Evolutionary conservation across 2,329 filamentous ascomycete genomes (phyloP).

Genomic region (Massarina eburnea): DNA sequence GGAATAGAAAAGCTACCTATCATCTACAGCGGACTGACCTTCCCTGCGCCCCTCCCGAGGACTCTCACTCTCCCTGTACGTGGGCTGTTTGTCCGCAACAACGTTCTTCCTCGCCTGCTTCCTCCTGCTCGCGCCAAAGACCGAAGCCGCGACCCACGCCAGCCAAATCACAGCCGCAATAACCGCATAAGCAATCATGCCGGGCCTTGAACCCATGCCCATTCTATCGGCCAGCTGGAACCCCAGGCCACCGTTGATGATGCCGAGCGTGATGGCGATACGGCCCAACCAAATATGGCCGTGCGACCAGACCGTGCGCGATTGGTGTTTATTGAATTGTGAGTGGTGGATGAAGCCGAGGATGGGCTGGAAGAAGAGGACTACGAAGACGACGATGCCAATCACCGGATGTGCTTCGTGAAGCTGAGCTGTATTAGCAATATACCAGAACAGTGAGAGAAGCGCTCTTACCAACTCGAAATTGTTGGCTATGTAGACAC

Average conservation of each 20-base stretch:
- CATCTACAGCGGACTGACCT: too few species aligned
- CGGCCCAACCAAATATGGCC: constrained; percentile 60
- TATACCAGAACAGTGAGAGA: background rate
- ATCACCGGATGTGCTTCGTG: constrained; percentile 54
- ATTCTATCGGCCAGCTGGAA: constrained; percentile 50
- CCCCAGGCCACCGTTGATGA: constrained; percentile 61
- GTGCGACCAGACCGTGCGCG: constrained; percentile 51
- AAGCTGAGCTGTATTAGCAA: constrained; percentile 26
- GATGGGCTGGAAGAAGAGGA: constrained; percentile 58
- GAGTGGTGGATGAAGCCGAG: constrained; percentile 56
- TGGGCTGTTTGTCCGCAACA: constrained; percentile 11
- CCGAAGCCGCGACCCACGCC: constrained; percentile 29
- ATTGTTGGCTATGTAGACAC: constrained; percentile 51
- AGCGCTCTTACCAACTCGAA: constrained; percentile 34
- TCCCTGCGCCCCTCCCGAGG: background rate
- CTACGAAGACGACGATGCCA: constrained; percentile 53
- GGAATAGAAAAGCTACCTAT: too few species aligned
- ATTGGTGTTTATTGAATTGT: constrained; percentile 51
- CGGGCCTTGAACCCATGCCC: constrained; percentile 27
- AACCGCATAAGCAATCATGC: constrained; percentile 53
- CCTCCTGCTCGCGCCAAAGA: constrained; percentile 33
- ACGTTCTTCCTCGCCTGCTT: constrained; percentile 2
- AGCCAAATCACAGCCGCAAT: constrained; percentile 52
- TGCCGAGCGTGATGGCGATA: constrained; percentile 52
- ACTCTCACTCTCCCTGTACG: constrained; percentile 16